Conservation (phyloP, 495 filamentous ascomycete species). For the Astrothelium macrocarpum region DNA sequence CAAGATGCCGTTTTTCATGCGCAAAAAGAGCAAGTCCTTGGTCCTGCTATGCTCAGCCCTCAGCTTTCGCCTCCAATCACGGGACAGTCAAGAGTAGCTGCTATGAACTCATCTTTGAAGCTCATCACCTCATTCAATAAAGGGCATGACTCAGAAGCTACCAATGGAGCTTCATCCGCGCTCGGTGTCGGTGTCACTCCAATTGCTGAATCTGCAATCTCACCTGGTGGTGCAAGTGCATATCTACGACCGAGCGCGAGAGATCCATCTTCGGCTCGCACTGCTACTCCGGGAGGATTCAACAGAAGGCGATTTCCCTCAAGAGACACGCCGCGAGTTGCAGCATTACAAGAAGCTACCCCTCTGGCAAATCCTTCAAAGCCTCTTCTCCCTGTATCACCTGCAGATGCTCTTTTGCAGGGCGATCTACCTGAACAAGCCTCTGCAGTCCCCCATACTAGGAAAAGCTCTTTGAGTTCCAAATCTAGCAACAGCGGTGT, state of each 20-base stretch:
- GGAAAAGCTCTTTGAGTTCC: conserved; percentile 3
- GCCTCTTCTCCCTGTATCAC: conserved; percentile 1
- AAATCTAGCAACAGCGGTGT: background rate
- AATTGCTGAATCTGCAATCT: conserved; percentile 83
- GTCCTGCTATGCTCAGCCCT: conserved; percentile 27
- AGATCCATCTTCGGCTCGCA: conserved; percentile 61
- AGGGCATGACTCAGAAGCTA: conserved; percentile 28
- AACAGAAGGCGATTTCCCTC: conserved; percentile 65
- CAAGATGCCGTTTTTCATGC: conserved; percentile 46
- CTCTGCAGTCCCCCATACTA: background rate
- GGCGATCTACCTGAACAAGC: background rate
- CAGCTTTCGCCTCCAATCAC: conserved; percentile 32
- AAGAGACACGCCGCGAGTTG: conserved; percentile 40
- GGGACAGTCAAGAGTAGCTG: conserved; percentile 27
- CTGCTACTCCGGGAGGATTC: conserved; percentile 63
- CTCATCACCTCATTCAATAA: conserved; percentile 74
- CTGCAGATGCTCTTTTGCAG: background rate
- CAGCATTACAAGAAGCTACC: conserved; percentile 10
- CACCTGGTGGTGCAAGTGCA: conserved; percentile 48
- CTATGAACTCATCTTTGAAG: conserved; percentile 79
- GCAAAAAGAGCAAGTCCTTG: conserved; percentile 26
- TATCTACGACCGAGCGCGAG: conserved; percentile 36
- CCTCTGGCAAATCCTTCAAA: conserved; percentile 6
- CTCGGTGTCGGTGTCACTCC: conserved; percentile 74
- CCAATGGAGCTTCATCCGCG: conserved; percentile 54